phyloP scores from a whole-genome alignment of 148 eudicot species.

The Spergularia bocconei region DNA sequence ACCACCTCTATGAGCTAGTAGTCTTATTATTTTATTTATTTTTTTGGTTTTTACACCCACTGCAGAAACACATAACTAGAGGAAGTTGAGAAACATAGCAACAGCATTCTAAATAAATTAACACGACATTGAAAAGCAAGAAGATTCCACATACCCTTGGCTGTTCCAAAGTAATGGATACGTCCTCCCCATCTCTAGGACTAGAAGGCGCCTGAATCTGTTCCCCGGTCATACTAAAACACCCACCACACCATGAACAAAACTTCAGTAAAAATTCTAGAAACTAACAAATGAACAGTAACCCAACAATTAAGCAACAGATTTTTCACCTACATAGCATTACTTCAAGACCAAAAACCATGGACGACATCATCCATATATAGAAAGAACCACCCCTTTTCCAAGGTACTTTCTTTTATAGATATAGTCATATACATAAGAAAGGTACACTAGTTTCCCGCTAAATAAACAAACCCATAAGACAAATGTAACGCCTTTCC shows the following conservation, averaged over 20 bases:
- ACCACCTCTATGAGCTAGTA: not conserved
- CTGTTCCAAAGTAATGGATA: constrained; percentile 55
- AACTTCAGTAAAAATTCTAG: constrained; percentile 1
- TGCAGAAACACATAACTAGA: not conserved
- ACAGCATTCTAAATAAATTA: not conserved
- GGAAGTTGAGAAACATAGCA: not conserved
- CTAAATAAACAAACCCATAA: not conserved
- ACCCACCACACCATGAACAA: constrained; percentile 31
- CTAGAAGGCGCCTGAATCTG: constrained; percentile 77
- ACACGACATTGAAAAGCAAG: not conserved
- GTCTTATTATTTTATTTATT: not conserved
- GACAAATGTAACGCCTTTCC: not conserved
- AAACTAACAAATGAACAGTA: not conserved
- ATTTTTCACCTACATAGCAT: not conserved
- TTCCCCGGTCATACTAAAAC: constrained; percentile 89
- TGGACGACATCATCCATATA: too few relatives aligned
- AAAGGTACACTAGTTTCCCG: not conserved
- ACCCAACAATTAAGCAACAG: not conserved
- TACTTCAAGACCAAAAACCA: not conserved
- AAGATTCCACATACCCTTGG: constrained; percentile 55
- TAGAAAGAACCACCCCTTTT: not conserved
- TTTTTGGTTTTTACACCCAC: not conserved
- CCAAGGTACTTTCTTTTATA: too few relatives aligned
- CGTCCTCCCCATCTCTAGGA: constrained; percentile 88
- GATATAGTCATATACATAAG: not conserved